A percentile compares a stretch with the other conserved stretches of the same genome.
Conservation (phyloP, 805 yeast genomes). For the Lipomyces sp. region DNA sequence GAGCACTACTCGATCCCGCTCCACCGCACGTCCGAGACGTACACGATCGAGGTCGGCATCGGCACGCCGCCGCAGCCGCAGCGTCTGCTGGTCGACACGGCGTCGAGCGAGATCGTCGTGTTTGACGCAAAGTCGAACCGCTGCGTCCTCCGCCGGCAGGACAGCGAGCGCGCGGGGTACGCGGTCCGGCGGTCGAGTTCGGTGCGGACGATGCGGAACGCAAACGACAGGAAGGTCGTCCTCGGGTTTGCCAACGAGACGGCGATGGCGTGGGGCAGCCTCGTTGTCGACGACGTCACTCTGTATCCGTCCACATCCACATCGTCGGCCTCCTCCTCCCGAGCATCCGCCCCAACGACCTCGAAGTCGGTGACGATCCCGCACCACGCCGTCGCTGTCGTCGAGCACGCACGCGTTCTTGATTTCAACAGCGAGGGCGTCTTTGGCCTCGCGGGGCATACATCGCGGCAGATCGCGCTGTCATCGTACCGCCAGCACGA, state of each 20-base stretch:
- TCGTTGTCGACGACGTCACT: slow-evolving; percentile 14
- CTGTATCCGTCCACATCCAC: slow-evolving; percentile 3
- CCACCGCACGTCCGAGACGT: slow-evolving; percentile 9
- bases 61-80: slow-evolving; percentile 28
- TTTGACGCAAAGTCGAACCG: too few species aligned
- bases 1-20: too few species aligned
- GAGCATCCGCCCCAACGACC: background rate
- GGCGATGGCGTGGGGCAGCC: slow-evolving; percentile 19
- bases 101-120: slow-evolving; percentile 17
- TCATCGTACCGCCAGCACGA: too few species aligned
- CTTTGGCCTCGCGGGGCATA: too few species aligned
- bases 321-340: too few species aligned
- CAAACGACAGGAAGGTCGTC: background rate
- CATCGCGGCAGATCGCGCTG: too few species aligned
- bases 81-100: slow-evolving; percentile 24
- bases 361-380: too few species aligned
- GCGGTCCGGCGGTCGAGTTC: slow-evolving; percentile 27
- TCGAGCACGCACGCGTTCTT: too few species aligned
- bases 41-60: slow-evolving; percentile 19
- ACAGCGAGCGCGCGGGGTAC: slow-evolving; percentile 13
- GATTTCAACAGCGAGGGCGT: too few species aligned
- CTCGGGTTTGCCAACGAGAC: slow-evolving; percentile 24
- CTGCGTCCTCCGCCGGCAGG: slow-evolving; percentile 13
- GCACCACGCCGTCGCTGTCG: too few species aligned
- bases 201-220: slow-evolving; percentile 13